Evolutionary conservation across 1,284 basidiomycete species (phyloP).

Genomic region (Fomes fomentarius): DNA sequence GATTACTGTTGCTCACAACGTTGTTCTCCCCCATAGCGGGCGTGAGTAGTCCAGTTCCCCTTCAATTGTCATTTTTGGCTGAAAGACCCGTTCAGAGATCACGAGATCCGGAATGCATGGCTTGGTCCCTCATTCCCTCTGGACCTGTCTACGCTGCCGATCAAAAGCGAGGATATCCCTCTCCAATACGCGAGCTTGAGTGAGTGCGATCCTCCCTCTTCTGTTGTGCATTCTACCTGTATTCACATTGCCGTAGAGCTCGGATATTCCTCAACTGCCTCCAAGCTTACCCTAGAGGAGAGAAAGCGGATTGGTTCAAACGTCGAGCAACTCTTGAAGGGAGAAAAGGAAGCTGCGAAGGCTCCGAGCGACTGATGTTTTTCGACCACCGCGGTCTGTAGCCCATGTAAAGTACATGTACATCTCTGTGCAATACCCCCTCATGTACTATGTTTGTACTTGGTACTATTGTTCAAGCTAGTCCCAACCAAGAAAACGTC

Average conservation of each 20-base stretch:
- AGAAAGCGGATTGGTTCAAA: constrained; percentile 49
- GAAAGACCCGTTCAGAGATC: constrained; percentile 47
- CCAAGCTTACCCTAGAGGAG: constrained; percentile 48
- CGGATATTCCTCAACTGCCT: constrained; percentile 52
- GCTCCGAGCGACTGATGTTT: constrained; percentile 45
- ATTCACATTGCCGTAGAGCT: constrained; percentile 40
- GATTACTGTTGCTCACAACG: too few relatives aligned
- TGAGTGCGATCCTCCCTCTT: constrained; percentile 36
- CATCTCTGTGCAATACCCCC: not conserved
- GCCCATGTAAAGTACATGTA: not conserved
- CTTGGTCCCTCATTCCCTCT: constrained; percentile 70
- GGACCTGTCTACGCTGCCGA: constrained; percentile 58
- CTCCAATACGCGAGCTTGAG: constrained; percentile 73
- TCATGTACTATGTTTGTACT: too few relatives aligned
- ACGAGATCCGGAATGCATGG: constrained; percentile 70
- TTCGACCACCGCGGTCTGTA: too few relatives aligned
- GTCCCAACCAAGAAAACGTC: too few relatives aligned
- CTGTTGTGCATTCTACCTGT: not conserved
- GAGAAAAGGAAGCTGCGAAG: constrained; percentile 57
- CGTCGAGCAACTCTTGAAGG: constrained; percentile 51
- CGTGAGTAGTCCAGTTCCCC: not conserved
- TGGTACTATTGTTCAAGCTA: too few relatives aligned
- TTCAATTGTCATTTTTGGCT: too few relatives aligned
- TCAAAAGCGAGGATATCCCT: constrained; percentile 55
- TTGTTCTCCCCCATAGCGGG: constrained; percentile 5